These are phyloP conservation scores for Coniochaeta sp. DNA, from an alignment of 2,329 filamentous ascomycete species.

Conservation along the genomic window DNA sequence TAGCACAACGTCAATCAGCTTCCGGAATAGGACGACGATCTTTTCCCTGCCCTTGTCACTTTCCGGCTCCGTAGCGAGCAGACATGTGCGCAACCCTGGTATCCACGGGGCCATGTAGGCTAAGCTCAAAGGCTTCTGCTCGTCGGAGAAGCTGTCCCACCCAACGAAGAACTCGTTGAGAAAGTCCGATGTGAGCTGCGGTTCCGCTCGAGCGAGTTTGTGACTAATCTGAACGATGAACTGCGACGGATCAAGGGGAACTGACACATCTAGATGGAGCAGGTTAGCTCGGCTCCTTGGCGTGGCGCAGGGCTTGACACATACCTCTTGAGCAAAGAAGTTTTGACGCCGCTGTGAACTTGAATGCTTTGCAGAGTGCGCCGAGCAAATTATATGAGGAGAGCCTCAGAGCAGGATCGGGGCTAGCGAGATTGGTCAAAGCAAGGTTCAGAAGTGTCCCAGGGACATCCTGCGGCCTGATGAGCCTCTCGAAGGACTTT, in stretches of 20 bases:
- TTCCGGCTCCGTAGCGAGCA: conserved; percentile 53
- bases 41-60: conserved; percentile 61
- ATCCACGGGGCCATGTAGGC: conserved; percentile 68
- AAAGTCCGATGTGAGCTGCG: conserved; percentile 62
- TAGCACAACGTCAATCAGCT: conserved; percentile 59
- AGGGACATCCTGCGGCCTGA: conserved; percentile 63
- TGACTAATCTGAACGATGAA: conserved; percentile 62
- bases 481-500: conserved; percentile 58
- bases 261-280: conserved; percentile 45
- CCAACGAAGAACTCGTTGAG: conserved; percentile 67
- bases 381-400: conserved; percentile 63
- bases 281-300: conserved; percentile 3
- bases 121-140: conserved; percentile 59
- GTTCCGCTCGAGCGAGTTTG: conserved; percentile 54
- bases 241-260: conserved; percentile 55
- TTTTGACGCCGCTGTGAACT: conserved; percentile 54
- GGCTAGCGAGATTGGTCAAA: conserved; percentile 58
- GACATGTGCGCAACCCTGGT: conserved; percentile 49
- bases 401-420: conserved; percentile 51
- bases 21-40: conserved; percentile 55
- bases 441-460: conserved; percentile 64
- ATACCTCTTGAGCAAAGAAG: conserved; percentile 56
- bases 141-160: conserved; percentile 62
- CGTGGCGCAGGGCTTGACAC: conserved; percentile 11
- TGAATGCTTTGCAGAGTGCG: conserved; percentile 60